A percentile compares a stretch with the other conserved stretches of the same genome.
These are phyloP conservation scores for Trichoderma oligosporum DNA, from an alignment of 2,329 filamentous ascomycete genomes.

Conservation along the genomic window DNA sequence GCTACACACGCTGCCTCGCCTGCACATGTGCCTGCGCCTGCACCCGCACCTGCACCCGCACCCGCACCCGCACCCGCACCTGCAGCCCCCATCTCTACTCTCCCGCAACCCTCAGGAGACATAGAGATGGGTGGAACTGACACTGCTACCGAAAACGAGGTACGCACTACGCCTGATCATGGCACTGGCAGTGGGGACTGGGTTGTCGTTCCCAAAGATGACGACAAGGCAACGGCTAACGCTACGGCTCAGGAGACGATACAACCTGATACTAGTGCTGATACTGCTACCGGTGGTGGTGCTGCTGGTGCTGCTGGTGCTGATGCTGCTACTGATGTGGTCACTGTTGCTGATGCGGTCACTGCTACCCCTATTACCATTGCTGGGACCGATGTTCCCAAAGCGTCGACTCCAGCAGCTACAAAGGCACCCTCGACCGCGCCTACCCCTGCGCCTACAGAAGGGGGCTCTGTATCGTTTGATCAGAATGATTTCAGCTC, in stretches of 20 bases:
- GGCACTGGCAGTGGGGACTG: slow-evolving; percentile 61
- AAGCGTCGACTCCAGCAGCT: slow-evolving; percentile 21
- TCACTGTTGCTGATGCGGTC: slow-evolving; percentile 8
- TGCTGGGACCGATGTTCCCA: slow-evolving; percentile 22
- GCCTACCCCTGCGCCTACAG: slow-evolving; percentile 43
- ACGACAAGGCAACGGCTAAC: slow-evolving; percentile 41
- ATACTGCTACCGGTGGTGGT: neutral
- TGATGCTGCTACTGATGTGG: slow-evolving; percentile 12
- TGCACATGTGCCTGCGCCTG: slow-evolving; percentile 25
- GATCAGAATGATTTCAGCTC: slow-evolving; percentile 61
- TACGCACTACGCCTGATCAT: slow-evolving; percentile 46
- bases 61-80: slow-evolving; percentile 30
- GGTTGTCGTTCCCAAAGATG: slow-evolving; percentile 69
- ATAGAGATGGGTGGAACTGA: slow-evolving; percentile 54
- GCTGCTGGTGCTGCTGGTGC: slow-evolving; percentile 2
- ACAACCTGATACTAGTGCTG: slow-evolving; percentile 10
- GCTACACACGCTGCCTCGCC: slow-evolving; percentile 45
- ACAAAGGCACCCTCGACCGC: slow-evolving; percentile 42
- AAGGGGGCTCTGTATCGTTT: slow-evolving; percentile 42
- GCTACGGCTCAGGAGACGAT: slow-evolving; percentile 11
- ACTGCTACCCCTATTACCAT: slow-evolving; percentile 7
- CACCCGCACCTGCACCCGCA: slow-evolving; percentile 25
- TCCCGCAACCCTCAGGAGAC: slow-evolving; percentile 30
- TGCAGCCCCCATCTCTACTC: neutral
- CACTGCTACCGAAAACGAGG: slow-evolving; percentile 32